Percentiles rank a stretch among this genome's conserved stretches.
These are phyloP conservation scores for Hericium rajendrae DNA, from an alignment of 768 basidiomycete species.

Conservation along the genomic window DNA sequence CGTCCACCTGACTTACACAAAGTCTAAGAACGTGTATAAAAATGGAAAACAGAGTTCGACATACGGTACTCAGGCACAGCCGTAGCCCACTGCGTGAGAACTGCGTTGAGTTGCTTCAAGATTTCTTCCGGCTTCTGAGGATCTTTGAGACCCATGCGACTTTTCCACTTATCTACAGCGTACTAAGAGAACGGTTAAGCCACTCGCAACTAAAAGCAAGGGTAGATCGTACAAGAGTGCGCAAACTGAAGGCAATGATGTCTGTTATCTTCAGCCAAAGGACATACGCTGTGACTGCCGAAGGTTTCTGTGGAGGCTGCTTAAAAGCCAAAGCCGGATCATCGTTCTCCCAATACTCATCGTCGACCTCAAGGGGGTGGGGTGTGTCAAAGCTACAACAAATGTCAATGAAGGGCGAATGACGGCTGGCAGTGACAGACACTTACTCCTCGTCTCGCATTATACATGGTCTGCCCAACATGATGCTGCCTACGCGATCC, in stretches of 20 bases:
- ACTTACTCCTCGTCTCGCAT: conserved; percentile 60
- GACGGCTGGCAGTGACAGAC: conserved; percentile 10
- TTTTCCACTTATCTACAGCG: conserved; percentile 26
- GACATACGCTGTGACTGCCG: conserved; percentile 30
- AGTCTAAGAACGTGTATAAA: too few species aligned
- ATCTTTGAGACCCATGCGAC: conserved; percentile 17
- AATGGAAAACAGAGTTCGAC: conserved; percentile 1
- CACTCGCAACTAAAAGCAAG: neutral
- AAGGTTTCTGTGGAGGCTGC: conserved; percentile 37
- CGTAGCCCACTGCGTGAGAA: conserved; percentile 28
- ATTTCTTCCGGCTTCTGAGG: conserved; percentile 21
- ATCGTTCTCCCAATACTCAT: conserved; percentile 42
- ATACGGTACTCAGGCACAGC: conserved; percentile 21
- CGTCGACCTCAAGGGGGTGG: conserved; percentile 44
- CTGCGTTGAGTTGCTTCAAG: conserved; percentile 36
- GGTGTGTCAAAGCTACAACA: conserved; percentile 35
- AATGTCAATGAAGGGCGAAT: neutral
- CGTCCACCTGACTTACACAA: conserved; percentile 30
- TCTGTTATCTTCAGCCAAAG: conserved; percentile 36
- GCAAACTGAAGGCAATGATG: conserved; percentile 33
- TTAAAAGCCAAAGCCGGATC: conserved; percentile 31
- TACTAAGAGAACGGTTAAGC: conserved; percentile 16
- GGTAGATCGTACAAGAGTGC: conserved; percentile 27
- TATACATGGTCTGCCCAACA: conserved; percentile 46
- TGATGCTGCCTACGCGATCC: conserved; percentile 46